phyloP scores from a whole-genome alignment of 23 red algal species.

The Pyropia yezoensis region DNA sequence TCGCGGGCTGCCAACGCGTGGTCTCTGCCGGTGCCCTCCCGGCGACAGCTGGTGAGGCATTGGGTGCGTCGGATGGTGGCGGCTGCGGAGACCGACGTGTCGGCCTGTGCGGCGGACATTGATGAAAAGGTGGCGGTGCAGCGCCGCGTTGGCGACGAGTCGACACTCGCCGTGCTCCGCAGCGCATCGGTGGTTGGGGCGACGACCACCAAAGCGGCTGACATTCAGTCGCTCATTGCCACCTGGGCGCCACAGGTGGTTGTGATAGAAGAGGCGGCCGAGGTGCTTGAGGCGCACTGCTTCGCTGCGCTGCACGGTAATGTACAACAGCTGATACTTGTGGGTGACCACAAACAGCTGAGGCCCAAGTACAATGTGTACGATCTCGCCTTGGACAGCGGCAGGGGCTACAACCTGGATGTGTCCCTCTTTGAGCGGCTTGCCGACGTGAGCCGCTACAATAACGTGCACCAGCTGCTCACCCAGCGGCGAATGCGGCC shows the following conservation, averaged over 20 bases:
- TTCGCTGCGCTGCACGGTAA: neutral
- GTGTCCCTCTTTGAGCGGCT: slow-evolving; percentile 63
- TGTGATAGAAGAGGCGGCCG: slow-evolving; percentile 38
- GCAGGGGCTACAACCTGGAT: slow-evolving; percentile 12
- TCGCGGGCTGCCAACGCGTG: neutral
- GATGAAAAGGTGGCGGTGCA: neutral
- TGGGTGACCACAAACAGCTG: slow-evolving; percentile 52
- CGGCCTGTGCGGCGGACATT: neutral
- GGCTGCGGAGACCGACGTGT: neutral
- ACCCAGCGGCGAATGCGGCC: slow-evolving; percentile 46
- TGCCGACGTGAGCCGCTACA: neutral
- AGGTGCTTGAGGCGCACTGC: slow-evolving; percentile 27
- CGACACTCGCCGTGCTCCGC: neutral
- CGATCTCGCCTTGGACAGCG: slow-evolving; percentile 3
- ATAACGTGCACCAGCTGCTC: slow-evolving; percentile 7
- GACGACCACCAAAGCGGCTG: slow-evolving; percentile 27
- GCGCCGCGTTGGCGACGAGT: neutral
- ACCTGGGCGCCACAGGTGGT: slow-evolving; percentile 12
- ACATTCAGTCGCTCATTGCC: slow-evolving; percentile 6
- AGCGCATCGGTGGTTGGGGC: slow-evolving; percentile 20
- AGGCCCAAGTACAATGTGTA: slow-evolving; percentile 19
- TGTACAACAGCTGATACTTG: slow-evolving; percentile 28
- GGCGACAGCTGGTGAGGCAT: neutral
- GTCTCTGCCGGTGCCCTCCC: neutral
- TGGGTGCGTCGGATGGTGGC: neutral